A percentile compares a stretch with the other conserved stretches of the same genome.
Conservation (phyloP, 1,284 basidiomycete genomes). For the Schizophyllum commune region DNA sequence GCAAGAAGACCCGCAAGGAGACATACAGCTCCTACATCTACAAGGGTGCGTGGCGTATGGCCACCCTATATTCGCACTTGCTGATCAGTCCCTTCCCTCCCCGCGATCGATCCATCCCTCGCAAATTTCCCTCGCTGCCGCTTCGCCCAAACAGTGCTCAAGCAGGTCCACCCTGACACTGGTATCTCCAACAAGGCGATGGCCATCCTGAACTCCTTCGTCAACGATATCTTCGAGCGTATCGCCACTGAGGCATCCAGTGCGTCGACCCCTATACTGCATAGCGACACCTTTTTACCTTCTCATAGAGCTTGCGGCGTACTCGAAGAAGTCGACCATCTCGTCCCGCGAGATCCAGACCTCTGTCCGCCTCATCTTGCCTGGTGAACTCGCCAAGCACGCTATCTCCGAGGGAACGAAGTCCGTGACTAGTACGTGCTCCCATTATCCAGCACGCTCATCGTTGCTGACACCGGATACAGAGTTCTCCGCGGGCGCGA, state of each 20-base stretch:
- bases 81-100: background rate
- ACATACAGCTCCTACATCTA: slow-evolving; percentile 94
- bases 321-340: slow-evolving; percentile 93
- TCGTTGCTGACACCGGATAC: background rate
- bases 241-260: slow-evolving; percentile 87
- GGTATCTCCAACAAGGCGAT: slow-evolving; percentile 98
- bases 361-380: slow-evolving; percentile 84
- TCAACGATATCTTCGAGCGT: slow-evolving; percentile 91
- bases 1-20: slow-evolving; percentile 85
- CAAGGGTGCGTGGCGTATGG: slow-evolving; percentile 53
- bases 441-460: background rate
- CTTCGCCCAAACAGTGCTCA: slow-evolving; percentile 48
- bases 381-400: slow-evolving; percentile 80
- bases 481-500: slow-evolving; percentile 26
- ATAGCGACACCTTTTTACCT: slow-evolving; percentile 1
- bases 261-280: slow-evolving; percentile 27
- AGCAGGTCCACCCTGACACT: slow-evolving; percentile 93
- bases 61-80: background rate
- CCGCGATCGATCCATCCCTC: slow-evolving; percentile 6
- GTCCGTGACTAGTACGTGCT: slow-evolving; percentile 33
- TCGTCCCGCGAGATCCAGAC: slow-evolving; percentile 93
- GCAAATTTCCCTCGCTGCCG: slow-evolving; percentile 6
- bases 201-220: slow-evolving; percentile 90
- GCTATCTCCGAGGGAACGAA: slow-evolving; percentile 66
- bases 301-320: slow-evolving; percentile 70